Evolutionary conservation across 371 early-diverging fungal genomes (phyloP).

Genomic region (Rhizopus arrhizus): DNA sequence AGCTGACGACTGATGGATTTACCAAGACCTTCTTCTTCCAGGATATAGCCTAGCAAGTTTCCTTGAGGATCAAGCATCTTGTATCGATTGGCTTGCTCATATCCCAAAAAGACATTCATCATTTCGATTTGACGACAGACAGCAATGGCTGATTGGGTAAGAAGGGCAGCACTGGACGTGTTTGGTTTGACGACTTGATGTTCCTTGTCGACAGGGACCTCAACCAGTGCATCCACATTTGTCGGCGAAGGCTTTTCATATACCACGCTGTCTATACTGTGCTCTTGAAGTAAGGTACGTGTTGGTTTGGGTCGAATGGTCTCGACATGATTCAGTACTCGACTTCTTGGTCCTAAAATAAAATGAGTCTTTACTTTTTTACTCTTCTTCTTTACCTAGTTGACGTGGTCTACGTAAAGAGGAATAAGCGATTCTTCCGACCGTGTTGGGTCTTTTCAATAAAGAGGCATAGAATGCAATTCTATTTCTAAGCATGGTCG

Average conservation of each 20-base stretch:
- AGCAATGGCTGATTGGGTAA: constrained; percentile 65
- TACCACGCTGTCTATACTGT: constrained; percentile 2
- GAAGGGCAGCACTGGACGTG: constrained; percentile 44
- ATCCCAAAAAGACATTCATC: constrained; percentile 81
- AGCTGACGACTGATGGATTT: constrained; percentile 74
- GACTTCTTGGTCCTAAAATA: constrained; percentile 40
- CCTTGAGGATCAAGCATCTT: constrained; percentile 75
- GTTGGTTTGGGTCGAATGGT: constrained; percentile 6
- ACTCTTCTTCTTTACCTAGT: constrained; percentile 12
- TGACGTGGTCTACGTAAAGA: constrained; percentile 27
- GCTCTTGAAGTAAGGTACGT: background rate
- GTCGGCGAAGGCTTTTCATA: constrained; percentile 8
- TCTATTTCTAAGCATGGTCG: background rate
- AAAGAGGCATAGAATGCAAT: background rate
- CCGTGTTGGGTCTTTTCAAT: background rate
- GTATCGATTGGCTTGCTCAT: constrained; percentile 90
- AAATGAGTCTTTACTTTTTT: no score
- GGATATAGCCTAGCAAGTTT: constrained; percentile 77
- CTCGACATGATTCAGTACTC: constrained; percentile 41
- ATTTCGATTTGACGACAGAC: constrained; percentile 82
- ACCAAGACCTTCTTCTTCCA: constrained; percentile 72
- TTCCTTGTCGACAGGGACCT: constrained; percentile 32
- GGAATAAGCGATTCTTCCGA: constrained; percentile 15
- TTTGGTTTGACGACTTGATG: constrained; percentile 41
- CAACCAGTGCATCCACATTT: constrained; percentile 27